Conservation (phyloP, 306 rosid genomes). For the Albizia julibrissin region DNA sequence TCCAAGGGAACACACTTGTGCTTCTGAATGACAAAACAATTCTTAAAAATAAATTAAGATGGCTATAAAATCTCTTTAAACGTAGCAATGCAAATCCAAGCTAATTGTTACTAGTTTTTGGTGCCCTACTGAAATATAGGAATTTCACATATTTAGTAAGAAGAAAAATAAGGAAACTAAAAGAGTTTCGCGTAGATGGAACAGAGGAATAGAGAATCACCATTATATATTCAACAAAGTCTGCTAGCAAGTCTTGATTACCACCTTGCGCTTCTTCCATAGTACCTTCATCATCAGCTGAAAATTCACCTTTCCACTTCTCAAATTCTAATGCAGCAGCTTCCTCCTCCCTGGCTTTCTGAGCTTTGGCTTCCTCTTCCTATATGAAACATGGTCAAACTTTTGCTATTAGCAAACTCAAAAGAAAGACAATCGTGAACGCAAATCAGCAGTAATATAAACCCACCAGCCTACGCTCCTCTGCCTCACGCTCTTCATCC, state of each 20-base stretch:
- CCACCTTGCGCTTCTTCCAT: conserved; percentile 71
- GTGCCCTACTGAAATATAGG: conserved; percentile 19
- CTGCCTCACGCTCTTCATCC: conserved; percentile 91
- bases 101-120: conserved; percentile 1
- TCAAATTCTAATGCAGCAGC: conserved; percentile 94
- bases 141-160: neutral
- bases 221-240: conserved; percentile 67
- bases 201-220: conserved; percentile 31
- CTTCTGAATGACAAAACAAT: conserved; percentile 53
- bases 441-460: conserved; percentile 9
- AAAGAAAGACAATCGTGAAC: neutral
- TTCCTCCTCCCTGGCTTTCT: conserved; percentile 83
- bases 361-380: conserved; percentile 69
- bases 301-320: conserved; percentile 95
- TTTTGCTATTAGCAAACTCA: conserved; percentile 10
- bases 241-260: conserved; percentile 49
- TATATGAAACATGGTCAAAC: conserved; percentile 27
- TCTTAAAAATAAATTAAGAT: conserved; percentile 17
- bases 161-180: neutral
- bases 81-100: conserved; percentile 9
- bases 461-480: conserved; percentile 67
- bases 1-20: conserved; percentile 90
- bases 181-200: neutral
- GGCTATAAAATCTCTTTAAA: conserved; percentile 19
- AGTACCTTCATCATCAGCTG: conserved; percentile 86